Conservation (phyloP, 75 land plant genomes). For the Larix kaempferi region DNA sequence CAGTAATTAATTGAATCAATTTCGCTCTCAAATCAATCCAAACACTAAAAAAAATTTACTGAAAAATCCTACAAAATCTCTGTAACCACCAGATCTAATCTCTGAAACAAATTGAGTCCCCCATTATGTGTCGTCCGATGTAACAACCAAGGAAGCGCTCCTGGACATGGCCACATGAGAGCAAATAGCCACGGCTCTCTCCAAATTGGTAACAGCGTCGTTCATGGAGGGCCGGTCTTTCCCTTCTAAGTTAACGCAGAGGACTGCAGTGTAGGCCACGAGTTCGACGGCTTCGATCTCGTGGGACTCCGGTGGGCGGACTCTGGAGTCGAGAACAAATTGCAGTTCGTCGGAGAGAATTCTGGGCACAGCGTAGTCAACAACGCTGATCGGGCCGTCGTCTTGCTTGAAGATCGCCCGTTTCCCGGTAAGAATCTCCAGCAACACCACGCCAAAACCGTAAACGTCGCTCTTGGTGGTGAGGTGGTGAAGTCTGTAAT, state of each 20-base stretch:
- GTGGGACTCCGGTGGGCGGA: conserved; percentile 38
- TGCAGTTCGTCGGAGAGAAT: conserved; percentile 49
- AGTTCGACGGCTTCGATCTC: conserved; percentile 69
- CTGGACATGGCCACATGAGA: background rate
- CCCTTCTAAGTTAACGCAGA: conserved; percentile 66
- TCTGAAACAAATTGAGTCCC: background rate
- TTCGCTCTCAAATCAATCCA: conserved; percentile 4
- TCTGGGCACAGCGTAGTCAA: conserved; percentile 63
- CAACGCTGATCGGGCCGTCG: conserved; percentile 45
- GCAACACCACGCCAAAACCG: conserved; percentile 72
- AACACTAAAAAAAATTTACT: background rate
- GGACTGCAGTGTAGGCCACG: conserved; percentile 58
- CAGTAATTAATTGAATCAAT: background rate
- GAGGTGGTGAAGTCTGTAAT: conserved; percentile 70
- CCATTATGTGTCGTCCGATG: background rate
- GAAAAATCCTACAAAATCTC: background rate
- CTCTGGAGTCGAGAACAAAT: conserved; percentile 44
- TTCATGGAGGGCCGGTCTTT: conserved; percentile 62
- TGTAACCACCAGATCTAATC: background rate
- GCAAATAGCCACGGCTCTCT: conserved; percentile 47
- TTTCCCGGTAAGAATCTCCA: conserved; percentile 75
- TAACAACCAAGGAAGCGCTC: background rate
- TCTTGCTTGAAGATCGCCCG: conserved; percentile 55
- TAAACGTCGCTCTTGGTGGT: conserved; percentile 85
- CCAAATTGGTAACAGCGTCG: conserved; percentile 62